Evolutionary conservation across 1,284 basidiomycete species (phyloP), one percentile per base, ranked within the genome.

Genomic region (Irpex sp.): DNA sequence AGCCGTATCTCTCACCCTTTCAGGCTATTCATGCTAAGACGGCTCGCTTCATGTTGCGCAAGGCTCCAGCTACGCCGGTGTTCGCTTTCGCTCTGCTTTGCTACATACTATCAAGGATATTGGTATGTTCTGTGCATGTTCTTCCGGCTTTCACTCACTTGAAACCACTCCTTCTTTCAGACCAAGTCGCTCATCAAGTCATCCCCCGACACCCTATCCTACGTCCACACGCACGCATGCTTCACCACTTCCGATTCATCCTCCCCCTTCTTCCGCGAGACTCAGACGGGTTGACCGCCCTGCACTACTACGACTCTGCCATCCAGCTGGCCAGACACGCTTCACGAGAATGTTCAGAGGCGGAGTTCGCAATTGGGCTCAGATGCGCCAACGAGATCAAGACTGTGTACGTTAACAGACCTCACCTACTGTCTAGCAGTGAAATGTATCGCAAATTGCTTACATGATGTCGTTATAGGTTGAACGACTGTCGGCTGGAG

Each of bases 221-320:
- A 68, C 84, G 87, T 71, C 83, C 89, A 54, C 83, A 88, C 73
- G 78, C 80, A n/a, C 82, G 88, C 67, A 86, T 91, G 85, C 77
- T 86, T 47, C 85, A 87, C 71, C 89, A 92, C 73, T 88, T 90
- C 69, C 83, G 88, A 53, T 88, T 86, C 71, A 82, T 92, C 31
- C 73, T 86, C 2, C 90, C 91, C 0, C 79, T 94, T 3, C 75
- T 92, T 19, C 78, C 82, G 17, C 76, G 77, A 63, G 85, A 89
- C 64, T 83, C 85, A 33, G 81, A 85, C 58, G 86, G 85, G 9
- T 73, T 89, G 50, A 83, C 89, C 9, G 77, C 83, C 0, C 71
- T 92, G 57, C 85, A 92, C 76, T 86, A 89, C 66, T 94, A 92
- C 69, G 88, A 90, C 65, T 84, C 86, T 54, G 87, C 87, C 1